These are phyloP conservation scores for Kregervanrija fluxuum DNA, from an alignment of 805 yeast genomes.

Conservation along the genomic window DNA sequence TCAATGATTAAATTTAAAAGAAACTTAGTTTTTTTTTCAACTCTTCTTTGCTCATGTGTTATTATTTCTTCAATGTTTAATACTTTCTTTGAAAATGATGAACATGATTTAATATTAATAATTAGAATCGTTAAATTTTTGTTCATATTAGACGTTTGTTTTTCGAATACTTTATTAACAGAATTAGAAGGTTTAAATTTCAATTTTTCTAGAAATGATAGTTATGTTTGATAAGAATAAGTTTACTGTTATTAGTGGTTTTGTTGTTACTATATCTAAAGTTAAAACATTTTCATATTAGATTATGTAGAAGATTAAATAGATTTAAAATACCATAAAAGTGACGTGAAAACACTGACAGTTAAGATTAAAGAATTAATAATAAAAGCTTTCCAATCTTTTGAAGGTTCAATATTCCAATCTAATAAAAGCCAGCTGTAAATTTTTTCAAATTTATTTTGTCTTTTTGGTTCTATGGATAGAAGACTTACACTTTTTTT, in stretches of 20 bases:
- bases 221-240: constrained; percentile 1
- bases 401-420: constrained; percentile 16
- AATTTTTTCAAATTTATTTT: neutral
- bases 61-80: constrained; percentile 1
- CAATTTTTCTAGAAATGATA: constrained; percentile 1
- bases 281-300: neutral
- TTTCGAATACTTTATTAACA: constrained; percentile 3
- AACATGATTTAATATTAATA: neutral
- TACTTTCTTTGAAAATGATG: neutral
- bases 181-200: constrained; percentile 8
- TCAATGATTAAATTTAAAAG: constrained; percentile 2
- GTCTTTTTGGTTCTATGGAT: constrained; percentile 6
- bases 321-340: constrained; percentile 14
- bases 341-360: constrained; percentile 5
- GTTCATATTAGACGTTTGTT: constrained; percentile 5
- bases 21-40: neutral
- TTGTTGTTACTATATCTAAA: neutral
- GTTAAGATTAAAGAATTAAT: constrained; percentile 7
- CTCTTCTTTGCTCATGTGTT: neutral
- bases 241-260: too few relatives aligned
- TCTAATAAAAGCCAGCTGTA: constrained; percentile 9
- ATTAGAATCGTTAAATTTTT: constrained; percentile 1
- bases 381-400: constrained; percentile 8
- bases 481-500: constrained; percentile 4
- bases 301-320: constrained; percentile 6